These are phyloP conservation scores for Cicer arietinum DNA, from an alignment of 306 rosid species.

Conservation along the genomic window DNA sequence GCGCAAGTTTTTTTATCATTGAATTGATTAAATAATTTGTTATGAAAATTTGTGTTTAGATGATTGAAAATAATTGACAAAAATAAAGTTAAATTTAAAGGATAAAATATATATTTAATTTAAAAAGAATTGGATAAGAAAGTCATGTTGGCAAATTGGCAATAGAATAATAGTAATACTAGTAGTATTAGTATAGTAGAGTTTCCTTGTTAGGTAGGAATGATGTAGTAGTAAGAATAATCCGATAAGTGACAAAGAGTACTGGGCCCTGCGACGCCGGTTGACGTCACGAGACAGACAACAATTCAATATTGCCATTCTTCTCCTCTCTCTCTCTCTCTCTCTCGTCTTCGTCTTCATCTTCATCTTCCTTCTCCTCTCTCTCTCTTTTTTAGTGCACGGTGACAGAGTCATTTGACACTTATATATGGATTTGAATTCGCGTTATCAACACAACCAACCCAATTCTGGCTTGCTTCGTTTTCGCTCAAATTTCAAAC, in stretches of 20 bases:
- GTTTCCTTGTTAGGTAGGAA: slow-evolving; percentile 27
- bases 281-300: slow-evolving; percentile 25
- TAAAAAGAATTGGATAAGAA: no score
- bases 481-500: slow-evolving; percentile 59
- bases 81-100: no score
- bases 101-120: no score
- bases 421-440: slow-evolving; percentile 63
- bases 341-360: not conserved
- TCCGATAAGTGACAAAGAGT: slow-evolving; percentile 8
- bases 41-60: no score
- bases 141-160: not conserved
- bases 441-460: slow-evolving; percentile 46
- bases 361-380: not conserved
- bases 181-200: not conserved
- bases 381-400: not conserved
- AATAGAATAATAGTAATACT: slow-evolving; percentile 20
- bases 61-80: no score
- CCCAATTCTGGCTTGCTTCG: slow-evolving; percentile 75
- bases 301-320: not conserved
- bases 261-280: slow-evolving; percentile 33
- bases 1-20: no score
- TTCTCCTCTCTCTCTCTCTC: not conserved
- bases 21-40: no score
- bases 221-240: not conserved
- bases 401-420: not conserved